A percentile compares a stretch with the other conserved stretches of the same genome.
phyloP scores from a whole-genome alignment of 768 basidiomycete species.

The Astraeus odoratus region DNA sequence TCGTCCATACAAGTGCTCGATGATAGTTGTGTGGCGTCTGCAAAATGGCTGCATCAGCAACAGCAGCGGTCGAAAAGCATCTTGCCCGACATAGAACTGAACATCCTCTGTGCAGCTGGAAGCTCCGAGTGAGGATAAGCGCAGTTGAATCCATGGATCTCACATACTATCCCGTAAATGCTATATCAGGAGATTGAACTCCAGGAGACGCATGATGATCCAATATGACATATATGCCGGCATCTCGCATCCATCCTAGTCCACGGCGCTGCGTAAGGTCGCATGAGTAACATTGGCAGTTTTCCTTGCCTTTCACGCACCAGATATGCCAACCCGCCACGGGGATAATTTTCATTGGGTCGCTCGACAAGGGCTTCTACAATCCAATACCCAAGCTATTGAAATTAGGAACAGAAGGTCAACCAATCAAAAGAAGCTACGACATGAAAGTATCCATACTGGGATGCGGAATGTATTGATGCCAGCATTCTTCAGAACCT shows the following conservation, averaged over 20 bases:
- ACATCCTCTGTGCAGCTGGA: constrained; percentile 63
- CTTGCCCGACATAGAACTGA: constrained; percentile 61
- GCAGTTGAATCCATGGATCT: too few species aligned
- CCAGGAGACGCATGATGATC: constrained; percentile 71
- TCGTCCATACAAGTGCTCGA: constrained; percentile 75
- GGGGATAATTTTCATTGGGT: constrained; percentile 53
- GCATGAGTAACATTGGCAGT: too few species aligned
- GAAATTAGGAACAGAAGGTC: not conserved
- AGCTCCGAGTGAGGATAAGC: too few species aligned
- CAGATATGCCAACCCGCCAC: constrained; percentile 60
- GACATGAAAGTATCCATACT: constrained; percentile 30
- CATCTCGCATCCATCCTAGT: constrained; percentile 47
- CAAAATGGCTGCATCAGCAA: constrained; percentile 3
- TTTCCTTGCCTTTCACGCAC: too few species aligned
- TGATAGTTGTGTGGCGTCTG: constrained; percentile 68
- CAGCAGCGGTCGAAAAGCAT: too few species aligned
- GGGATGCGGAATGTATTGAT: constrained; percentile 78
- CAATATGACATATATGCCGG: constrained; percentile 63
- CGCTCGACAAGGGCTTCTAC: constrained; percentile 66
- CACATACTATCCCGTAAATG: constrained; percentile 66
- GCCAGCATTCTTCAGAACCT: constrained; percentile 42
- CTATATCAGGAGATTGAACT: constrained; percentile 51
- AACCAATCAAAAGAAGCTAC: too few species aligned
- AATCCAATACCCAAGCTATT: constrained; percentile 80
- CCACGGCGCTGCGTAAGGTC: constrained; percentile 52